Evolutionary conservation across 2,329 filamentous ascomycete genomes (phyloP), one percentile per base, ranked within the genome.

Genomic region (Blastomyces gilchristii): DNA sequence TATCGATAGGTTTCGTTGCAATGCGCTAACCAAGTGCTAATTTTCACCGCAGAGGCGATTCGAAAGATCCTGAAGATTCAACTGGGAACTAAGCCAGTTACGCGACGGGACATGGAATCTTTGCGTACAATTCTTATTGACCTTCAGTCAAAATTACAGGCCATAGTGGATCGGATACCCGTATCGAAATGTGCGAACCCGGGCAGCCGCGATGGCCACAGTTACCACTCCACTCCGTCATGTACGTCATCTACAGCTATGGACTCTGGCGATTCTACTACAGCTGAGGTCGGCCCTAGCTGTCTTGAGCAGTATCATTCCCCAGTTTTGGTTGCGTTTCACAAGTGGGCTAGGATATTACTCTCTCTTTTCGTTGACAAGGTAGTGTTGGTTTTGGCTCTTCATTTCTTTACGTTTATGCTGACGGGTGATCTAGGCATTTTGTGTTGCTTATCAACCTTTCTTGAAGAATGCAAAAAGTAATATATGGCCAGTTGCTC

Each of bases 381-480:
- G 68, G 72, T 79, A 39, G 34, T 66, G 41, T 53, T 39, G 11
- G 22, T 25, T 37, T 31, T 22, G 60, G n/a, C 7, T 43, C 34
- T 58, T 37, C 22, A 7, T 57, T 28, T 9, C 9, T 8, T 25
- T 11, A n/a, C 39, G 37, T 34, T 62, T 7, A 60, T 34, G 16
- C 62, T 71, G 25, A 71, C 45, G 16, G 14, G 22, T 34, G 8
- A n/a, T 7, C 41, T 31, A 77, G 74, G 75, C 76, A 6, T 78
- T 76, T 59, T 79, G 78, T 63, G 75, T 80, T 60, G 76, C 77
- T 28, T 80, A 80, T 65, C 78, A 79, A 63, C 78, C 78, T 8
- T 80, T 80, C 52, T 68, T 80, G 18, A 80, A 80, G 65, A 80
- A 80, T 62, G 75, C 76, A 18, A 78, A 76, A 62, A 79, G 77